phyloP scores from a whole-genome alignment of 495 filamentous ascomycete species.

The Tuber indicum region DNA sequence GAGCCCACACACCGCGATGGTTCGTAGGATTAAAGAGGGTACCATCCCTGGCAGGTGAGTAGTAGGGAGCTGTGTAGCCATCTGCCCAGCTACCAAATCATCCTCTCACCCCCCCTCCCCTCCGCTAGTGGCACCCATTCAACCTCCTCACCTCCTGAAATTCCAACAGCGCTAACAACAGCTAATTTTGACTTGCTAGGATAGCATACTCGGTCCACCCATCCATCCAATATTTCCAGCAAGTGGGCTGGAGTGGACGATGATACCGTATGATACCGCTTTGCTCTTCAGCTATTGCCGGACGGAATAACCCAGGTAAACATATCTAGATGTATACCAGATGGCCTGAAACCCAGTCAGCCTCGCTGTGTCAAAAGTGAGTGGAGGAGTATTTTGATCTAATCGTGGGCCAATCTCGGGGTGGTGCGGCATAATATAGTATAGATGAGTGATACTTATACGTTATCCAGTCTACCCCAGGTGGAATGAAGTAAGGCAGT shows the following conservation, averaged over 20 bases:
- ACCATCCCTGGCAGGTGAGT: neutral
- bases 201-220: neutral
- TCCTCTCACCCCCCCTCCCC: neutral
- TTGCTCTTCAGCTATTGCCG: neutral
- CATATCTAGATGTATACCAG: neutral
- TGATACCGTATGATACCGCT: neutral
- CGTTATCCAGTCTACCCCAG: neutral
- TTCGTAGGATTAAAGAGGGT: neutral
- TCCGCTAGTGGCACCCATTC: neutral
- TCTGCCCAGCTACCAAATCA: neutral
- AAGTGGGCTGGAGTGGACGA: neutral
- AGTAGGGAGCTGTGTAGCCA: neutral
- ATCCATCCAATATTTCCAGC: neutral
- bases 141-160: neutral
- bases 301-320: neutral
- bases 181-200: neutral
- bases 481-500: neutral
- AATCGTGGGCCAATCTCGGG: neutral
- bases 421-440: neutral
- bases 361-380: neutral
- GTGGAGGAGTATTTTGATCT: neutral
- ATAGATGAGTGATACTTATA: neutral
- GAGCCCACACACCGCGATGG: neutral
- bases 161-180: neutral
- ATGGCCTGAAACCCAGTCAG: neutral